Conservation (phyloP, 352 stramenopile species). For the Phytophthora syringae region DNA sequence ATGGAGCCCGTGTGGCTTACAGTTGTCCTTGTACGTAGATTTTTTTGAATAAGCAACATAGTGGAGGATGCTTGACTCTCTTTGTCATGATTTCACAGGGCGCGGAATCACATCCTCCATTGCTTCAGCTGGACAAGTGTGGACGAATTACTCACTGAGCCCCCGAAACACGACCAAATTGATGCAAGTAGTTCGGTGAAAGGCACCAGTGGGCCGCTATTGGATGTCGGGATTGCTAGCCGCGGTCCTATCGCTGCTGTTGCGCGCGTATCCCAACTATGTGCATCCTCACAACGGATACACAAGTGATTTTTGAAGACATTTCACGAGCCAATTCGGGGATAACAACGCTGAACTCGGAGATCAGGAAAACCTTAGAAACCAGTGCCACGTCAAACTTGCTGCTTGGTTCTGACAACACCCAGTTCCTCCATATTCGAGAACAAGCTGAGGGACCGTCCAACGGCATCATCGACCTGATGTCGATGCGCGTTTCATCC, state of each 20-base stretch:
- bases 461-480: slow-evolving; percentile 44
- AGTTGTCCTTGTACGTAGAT: slow-evolving; percentile 44
- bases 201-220: slow-evolving; percentile 2
- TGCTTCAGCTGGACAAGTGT: slow-evolving; percentile 38
- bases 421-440: not conserved
- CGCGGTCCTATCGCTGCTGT: slow-evolving; percentile 34
- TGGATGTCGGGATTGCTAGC: slow-evolving; percentile 15
- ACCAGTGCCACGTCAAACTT: slow-evolving; percentile 4
- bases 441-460: slow-evolving; percentile 5
- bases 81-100: slow-evolving; percentile 12
- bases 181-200: slow-evolving; percentile 14
- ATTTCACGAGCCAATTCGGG: not conserved
- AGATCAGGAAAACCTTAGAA: not conserved
- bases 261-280: slow-evolving; percentile 29
- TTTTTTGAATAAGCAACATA: not conserved
- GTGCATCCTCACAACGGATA: slow-evolving; percentile 36
- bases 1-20: slow-evolving; percentile 55
- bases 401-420: slow-evolving; percentile 7
- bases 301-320: slow-evolving; percentile 34
- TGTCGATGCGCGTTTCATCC: slow-evolving; percentile 40
- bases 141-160: slow-evolving; percentile 14
- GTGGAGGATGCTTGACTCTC: not conserved
- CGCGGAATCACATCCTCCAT: slow-evolving; percentile 27
- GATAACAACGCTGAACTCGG: slow-evolving; percentile 7
- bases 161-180: slow-evolving; percentile 26